Evolutionary conservation across 257 asterid genomes (phyloP), one percentile per base, ranked within the genome.

Genomic region (Craterostigma plantagineum): DNA sequence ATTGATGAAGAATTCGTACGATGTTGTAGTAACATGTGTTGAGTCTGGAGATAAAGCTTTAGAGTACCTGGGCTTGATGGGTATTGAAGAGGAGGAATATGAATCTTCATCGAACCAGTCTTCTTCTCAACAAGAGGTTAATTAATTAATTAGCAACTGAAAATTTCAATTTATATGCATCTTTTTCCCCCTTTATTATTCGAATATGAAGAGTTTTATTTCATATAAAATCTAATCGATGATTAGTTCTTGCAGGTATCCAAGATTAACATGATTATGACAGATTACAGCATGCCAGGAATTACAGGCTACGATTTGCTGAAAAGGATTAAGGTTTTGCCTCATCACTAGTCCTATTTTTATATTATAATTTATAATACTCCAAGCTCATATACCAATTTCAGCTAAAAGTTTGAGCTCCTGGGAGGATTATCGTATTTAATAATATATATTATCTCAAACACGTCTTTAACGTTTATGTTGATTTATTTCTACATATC

Each of bases 231-330:
- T 34, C 30, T 9, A 23, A 38, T 11, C 36, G 7, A 35, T 4
- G 12, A 1, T 35, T 9, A 35, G 11, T 35, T 39, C 9, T 7
- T 64, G 52, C 71, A 69, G 83, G 72, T 33, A 43, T 58, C 78
- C 15, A 65, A 73, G 46, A 62, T 73, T 30, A 69, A 73, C 58
- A 49, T 73, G 59, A 73, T 73, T 56, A 73, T 73, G 71, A 73
- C 83, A 14, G 83, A 73, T 55, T 73, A 69, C 35, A 73, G 83
- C 72, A 73, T 73, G 83, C 83, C 83, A 18, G 83, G 83, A 40
- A 69, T 70, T 50, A 73, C 46, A 14, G 83, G 83, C 4, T 73
- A 69, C 53, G 83, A 73, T 69, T 66, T 73, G 68, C 68, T 73
- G 10, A 73, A 69, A 61, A 56, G 68, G 61, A 69, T 73, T 47